Conservation (phyloP, 257 asterid genomes). For the Scutellaria barbata region DNA sequence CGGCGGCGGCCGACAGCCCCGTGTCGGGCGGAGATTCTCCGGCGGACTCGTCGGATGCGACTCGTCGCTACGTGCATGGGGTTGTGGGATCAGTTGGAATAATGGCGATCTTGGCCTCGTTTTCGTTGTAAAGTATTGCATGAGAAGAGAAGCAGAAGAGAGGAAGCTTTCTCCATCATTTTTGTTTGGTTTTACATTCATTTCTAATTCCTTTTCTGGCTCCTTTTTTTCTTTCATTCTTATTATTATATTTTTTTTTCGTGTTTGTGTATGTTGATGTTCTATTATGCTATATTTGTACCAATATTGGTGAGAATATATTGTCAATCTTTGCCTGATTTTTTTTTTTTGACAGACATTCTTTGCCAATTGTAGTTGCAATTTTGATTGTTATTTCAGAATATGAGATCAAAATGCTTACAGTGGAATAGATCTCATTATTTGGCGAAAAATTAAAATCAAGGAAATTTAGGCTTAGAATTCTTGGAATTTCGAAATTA, state of each 20-base stretch:
- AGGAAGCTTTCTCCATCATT: slow-evolving; percentile 32
- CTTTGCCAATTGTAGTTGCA: no score
- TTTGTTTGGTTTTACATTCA: slow-evolving; percentile 30
- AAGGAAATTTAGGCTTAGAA: no score
- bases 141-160: slow-evolving; percentile 24
- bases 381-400: no score
- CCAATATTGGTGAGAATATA: slow-evolving; percentile 14
- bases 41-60: slow-evolving; percentile 55
- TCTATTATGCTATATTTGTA: slow-evolving; percentile 26
- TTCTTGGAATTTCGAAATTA: no score
- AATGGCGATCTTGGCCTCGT: slow-evolving; percentile 31
- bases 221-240: not conserved
- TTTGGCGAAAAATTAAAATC: no score
- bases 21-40: slow-evolving; percentile 54
- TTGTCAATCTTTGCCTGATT: not conserved
- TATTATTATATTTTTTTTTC: not conserved
- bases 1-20: slow-evolving; percentile 50
- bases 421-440: no score
- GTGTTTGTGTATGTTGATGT: slow-evolving; percentile 30
- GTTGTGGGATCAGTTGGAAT: slow-evolving; percentile 39
- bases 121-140: slow-evolving; percentile 40
- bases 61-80: slow-evolving; percentile 48
- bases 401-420: no score
- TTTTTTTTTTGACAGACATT: not conserved
- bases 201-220: not conserved